Evolutionary conservation across 2,329 filamentous ascomycete species (phyloP).

Genomic region (Fusarium sp.): DNA sequence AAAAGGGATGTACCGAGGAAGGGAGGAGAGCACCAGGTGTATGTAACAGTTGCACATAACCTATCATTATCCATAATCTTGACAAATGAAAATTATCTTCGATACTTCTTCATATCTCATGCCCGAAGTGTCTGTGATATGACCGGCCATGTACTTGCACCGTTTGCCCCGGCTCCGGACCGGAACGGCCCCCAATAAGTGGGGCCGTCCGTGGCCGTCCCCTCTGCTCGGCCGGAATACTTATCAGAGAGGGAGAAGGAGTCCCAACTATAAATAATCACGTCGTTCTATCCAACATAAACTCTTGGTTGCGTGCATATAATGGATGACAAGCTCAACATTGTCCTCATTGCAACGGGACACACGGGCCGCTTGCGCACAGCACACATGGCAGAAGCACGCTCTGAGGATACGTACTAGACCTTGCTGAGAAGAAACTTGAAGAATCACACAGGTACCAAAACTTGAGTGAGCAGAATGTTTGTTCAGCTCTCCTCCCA

Average conservation of each 20-base stretch:
- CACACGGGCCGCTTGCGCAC: conserved; percentile 83
- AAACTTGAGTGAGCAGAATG: conserved; percentile 3
- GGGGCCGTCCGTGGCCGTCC: conserved; percentile 8
- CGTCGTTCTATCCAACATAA: too few relatives aligned
- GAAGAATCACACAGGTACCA: conserved; percentile 64
- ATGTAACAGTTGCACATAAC: not conserved
- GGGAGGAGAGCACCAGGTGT: not conserved
- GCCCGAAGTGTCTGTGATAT: too few relatives aligned
- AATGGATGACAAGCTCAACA: conserved; percentile 19
- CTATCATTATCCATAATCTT: not conserved
- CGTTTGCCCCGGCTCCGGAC: too few relatives aligned
- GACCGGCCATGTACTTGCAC: too few relatives aligned
- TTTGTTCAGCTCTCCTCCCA: not conserved
- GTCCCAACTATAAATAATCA: not conserved
- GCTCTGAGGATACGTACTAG: conserved; percentile 82
- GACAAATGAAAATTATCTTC: not conserved
- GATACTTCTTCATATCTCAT: not conserved
- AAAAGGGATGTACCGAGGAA: not conserved
- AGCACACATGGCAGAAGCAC: conserved; percentile 74
- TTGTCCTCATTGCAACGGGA: conserved; percentile 70
- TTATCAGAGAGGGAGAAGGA: not conserved
- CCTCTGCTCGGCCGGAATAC: conserved; percentile 16
- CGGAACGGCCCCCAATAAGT: conserved; percentile 13
- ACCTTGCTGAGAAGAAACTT: conserved; percentile 75
- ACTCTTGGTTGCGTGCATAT: not conserved